Evolutionary conservation across 2,329 filamentous ascomycete genomes (phyloP), one percentile per base, ranked within the genome.

Genomic region (Neopestalotiopsis rosae): DNA sequence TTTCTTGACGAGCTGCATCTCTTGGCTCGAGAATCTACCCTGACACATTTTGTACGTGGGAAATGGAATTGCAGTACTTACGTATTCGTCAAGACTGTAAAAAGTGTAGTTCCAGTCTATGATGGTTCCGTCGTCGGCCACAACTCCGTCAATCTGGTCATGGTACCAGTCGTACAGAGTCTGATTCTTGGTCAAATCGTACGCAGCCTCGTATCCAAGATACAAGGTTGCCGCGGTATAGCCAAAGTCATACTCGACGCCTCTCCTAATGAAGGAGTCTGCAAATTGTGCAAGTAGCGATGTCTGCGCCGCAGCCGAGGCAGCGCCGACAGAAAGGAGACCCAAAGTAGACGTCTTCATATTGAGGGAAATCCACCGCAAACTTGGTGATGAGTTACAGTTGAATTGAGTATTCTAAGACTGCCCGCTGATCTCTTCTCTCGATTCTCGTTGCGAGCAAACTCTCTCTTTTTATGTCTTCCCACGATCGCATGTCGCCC

Each of bases 11-110:
- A 52, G 3, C 4, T 52, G 9, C 14, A n/a, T n/a, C n/a, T 24
- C 0, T n/a, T 24, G 6, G 45, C 6, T 0, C 6, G 3, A 38
- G 30, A 24, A 17, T 30, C 4, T 6, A 14, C 9, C 17, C 24
- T 14, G 17, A 10, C 14, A n/a, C 28, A 13, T 38, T 6, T 20
- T 61, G 58, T 10, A 57, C 2, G 20, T 20, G 42, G 28, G 14
- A 6, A 40, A 49, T 28, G 24, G 24, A 20, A 30, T 14, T 3
- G 28, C 0, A 56, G 2, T 10, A 66, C 63, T 66, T 9, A 66
- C 63, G 69, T 88, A 83, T 69, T 88, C 83, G 69, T 87, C 84
- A 0, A 87, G 79, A 2, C 84, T 86, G 78, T 88, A 85, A 73
- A 81, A 83, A 2, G 77, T 76, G 14, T 81, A 76, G 67, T 85